A percentile compares a stretch with the other conserved stretches of the same genome.
Conservation (phyloP, 768 basidiomycete species). For the Auriscalpium microsporum region DNA sequence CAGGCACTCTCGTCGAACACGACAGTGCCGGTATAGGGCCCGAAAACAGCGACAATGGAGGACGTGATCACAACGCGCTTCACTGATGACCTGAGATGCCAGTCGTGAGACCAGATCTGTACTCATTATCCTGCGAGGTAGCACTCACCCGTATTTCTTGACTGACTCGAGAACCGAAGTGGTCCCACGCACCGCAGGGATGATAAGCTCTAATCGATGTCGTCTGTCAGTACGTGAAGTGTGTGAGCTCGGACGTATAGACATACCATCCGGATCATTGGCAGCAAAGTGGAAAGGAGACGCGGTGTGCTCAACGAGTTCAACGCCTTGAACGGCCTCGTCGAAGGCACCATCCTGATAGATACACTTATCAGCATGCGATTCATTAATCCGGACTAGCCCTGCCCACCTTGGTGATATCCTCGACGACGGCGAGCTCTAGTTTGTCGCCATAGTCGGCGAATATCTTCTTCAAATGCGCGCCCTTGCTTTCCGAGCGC, state of each 20-base stretch:
- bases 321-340: slow-evolving; percentile 34
- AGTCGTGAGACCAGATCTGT: not conserved
- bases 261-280: slow-evolving; percentile 13
- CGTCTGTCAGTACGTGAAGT: too few species aligned
- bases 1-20: slow-evolving; percentile 20
- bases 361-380: not conserved
- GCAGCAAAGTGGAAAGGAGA: slow-evolving; percentile 18
- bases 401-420: slow-evolving; percentile 8
- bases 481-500: too few species aligned
- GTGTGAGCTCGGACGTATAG: not conserved
- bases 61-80: slow-evolving; percentile 36
- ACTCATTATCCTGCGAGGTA: not conserved
- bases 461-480: too few species aligned
- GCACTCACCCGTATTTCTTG: slow-evolving; percentile 7
- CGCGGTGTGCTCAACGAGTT: slow-evolving; percentile 29
- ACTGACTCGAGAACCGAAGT: too few species aligned
- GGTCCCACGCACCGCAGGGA: too few species aligned
- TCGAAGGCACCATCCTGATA: slow-evolving; percentile 29
- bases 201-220: too few species aligned
- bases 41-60: not conserved
- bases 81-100: slow-evolving; percentile 19
- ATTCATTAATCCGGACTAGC: not conserved
- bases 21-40: not conserved
- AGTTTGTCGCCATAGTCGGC: too few species aligned
- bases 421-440: too few species aligned